Evolutionary conservation across 169 alveolate species (phyloP).

Genomic region (Plasmodium vivax): DNA sequence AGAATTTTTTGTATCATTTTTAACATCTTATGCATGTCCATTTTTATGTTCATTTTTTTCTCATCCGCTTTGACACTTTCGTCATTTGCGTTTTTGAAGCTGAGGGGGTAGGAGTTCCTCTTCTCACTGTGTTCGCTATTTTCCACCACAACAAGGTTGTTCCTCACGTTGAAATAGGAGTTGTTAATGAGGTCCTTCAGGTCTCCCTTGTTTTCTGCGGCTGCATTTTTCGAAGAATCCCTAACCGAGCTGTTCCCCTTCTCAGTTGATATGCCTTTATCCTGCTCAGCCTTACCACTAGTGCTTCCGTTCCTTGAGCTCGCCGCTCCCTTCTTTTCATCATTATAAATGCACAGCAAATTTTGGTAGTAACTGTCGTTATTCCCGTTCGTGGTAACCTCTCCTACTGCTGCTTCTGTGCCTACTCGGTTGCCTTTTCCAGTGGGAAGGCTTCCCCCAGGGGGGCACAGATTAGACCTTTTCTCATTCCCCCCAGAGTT

Average conservation of each 20-base stretch:
- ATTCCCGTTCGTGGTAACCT: neutral
- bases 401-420: neutral
- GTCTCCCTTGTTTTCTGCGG: neutral
- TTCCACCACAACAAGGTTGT: neutral
- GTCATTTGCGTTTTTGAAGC: slow-evolving; percentile 23
- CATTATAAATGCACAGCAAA: neutral
- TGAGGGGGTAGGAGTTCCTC: slow-evolving; percentile 9
- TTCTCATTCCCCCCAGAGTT: neutral
- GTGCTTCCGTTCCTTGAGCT: neutral
- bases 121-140: neutral
- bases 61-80: slow-evolving; percentile 26
- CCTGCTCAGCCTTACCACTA: neutral
- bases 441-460: neutral
- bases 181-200: slow-evolving; percentile 42
- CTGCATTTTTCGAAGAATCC: neutral
- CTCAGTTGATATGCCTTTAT: neutral
- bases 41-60: slow-evolving; percentile 26
- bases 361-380: neutral
- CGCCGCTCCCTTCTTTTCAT: neutral
- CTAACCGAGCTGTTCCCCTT: neutral
- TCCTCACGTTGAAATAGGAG: slow-evolving; percentile 26
- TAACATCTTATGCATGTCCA: slow-evolving; percentile 61
- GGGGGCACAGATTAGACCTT: neutral
- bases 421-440: neutral
- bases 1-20: slow-evolving; percentile 51